phyloP scores from a whole-genome alignment of 352 stramenopile genomes.

The Phytophthora quininea region DNA sequence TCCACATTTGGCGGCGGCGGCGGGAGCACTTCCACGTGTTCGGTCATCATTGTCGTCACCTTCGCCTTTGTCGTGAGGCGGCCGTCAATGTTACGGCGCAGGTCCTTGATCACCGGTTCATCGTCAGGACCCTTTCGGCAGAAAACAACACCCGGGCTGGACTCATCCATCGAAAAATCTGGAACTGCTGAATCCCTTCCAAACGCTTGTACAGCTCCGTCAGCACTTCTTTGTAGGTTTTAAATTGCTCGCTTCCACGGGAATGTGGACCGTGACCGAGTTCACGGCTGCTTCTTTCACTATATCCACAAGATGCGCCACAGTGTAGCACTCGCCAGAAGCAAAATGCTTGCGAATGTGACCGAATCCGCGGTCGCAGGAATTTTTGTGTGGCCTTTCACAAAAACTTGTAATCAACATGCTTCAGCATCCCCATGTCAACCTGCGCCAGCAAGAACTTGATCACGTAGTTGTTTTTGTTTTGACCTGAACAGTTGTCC shows the following conservation, averaged over 20 bases:
- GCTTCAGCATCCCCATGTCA: constrained; percentile 4
- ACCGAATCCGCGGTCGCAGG: constrained; percentile 20
- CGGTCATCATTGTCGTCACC: not conserved
- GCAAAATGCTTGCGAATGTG: constrained; percentile 16
- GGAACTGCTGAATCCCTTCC: constrained; percentile 7
- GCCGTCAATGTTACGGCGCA: constrained; percentile 12
- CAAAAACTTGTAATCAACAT: constrained; percentile 21
- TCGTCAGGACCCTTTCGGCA: constrained; percentile 5
- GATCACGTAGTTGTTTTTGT: constrained; percentile 25
- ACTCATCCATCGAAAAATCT: constrained; percentile 15
- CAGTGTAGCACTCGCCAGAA: constrained; percentile 8
- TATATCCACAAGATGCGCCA: constrained; percentile 13
- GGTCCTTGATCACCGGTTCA: not conserved
- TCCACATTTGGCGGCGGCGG: constrained; percentile 14
- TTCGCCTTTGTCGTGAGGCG: not conserved
- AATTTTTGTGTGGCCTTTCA: constrained; percentile 31
- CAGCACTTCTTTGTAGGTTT: constrained; percentile 10
- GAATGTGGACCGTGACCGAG: constrained; percentile 1
- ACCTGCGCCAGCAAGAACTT: constrained; percentile 13
- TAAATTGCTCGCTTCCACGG: not conserved
- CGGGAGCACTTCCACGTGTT: not conserved
- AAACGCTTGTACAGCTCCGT: constrained; percentile 10
- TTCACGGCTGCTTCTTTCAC: not conserved
- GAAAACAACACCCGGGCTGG: not conserved
- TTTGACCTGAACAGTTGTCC: constrained; percentile 19